These are phyloP conservation scores for Pseudogymnoascus sp. DNA, from an alignment of 2,329 filamentous ascomycete species.

Conservation along the genomic window DNA sequence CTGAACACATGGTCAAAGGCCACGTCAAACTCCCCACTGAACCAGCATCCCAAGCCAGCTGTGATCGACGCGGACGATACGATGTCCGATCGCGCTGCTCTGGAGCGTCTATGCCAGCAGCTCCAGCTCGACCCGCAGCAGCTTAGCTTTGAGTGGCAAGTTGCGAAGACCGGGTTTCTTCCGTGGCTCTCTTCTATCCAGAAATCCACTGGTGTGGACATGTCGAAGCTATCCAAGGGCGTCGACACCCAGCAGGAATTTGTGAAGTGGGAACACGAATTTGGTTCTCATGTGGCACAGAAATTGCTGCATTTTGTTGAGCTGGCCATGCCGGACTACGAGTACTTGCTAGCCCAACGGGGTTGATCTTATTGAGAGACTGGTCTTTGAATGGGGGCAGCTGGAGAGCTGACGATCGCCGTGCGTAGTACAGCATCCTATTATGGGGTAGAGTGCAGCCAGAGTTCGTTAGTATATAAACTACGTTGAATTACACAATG, in stretches of 20 bases:
- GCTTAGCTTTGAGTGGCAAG: not conserved
- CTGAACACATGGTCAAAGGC: not conserved
- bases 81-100: not conserved
- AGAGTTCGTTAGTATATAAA: too few relatives aligned
- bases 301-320: not conserved
- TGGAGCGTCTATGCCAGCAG: not conserved
- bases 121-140: not conserved
- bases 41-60: not conserved
- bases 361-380: not conserved
- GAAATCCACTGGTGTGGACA: not conserved
- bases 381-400: not conserved
- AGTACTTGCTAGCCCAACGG: not conserved
- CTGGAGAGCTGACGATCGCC: not conserved
- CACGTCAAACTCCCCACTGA: not conserved
- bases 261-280: not conserved
- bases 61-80: not conserved
- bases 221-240: not conserved
- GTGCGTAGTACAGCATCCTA: not conserved
- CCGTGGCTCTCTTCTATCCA: not conserved
- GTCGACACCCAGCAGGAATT: not conserved
- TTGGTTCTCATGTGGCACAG: not conserved
- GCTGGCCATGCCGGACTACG: slow-evolving; percentile 1
- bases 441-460: too few relatives aligned
- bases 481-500: not conserved
- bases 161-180: not conserved